phyloP scores from a whole-genome alignment of 225 moss, liverwort and hornwort species.

The Straminergon stramineum region DNA sequence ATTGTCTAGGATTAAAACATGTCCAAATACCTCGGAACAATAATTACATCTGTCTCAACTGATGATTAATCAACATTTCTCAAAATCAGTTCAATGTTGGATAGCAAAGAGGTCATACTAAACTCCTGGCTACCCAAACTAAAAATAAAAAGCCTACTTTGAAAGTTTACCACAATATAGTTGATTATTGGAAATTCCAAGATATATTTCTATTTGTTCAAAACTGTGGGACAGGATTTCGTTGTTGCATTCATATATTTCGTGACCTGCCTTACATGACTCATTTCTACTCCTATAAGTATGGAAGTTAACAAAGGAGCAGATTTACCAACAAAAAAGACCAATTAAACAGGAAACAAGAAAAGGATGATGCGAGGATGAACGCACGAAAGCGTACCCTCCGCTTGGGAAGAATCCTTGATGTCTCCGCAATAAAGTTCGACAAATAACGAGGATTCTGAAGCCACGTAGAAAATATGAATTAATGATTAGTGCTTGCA shows the following conservation, averaged over 20 bases:
- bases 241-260: background rate
- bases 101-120: background rate
- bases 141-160: background rate
- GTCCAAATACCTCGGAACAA: background rate
- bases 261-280: background rate
- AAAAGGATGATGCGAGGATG: background rate
- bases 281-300: background rate
- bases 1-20: background rate
- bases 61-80: background rate
- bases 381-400: conserved; percentile 35
- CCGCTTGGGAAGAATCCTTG: conserved; percentile 80
- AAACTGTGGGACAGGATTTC: background rate
- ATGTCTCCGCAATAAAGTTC: conserved; percentile 80
- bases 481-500: background rate
- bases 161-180: background rate
- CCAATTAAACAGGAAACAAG: background rate
- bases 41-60: background rate
- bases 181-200: background rate
- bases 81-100: background rate
- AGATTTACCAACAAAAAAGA: background rate
- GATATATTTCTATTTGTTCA: background rate
- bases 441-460: conserved; percentile 93
- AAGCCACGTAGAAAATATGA: background rate
- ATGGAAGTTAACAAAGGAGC: background rate
- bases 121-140: background rate